These are phyloP conservation scores for Centrapalus pauciflorus DNA, from an alignment of 129 eudicot genomes.

Conservation along the genomic window DNA sequence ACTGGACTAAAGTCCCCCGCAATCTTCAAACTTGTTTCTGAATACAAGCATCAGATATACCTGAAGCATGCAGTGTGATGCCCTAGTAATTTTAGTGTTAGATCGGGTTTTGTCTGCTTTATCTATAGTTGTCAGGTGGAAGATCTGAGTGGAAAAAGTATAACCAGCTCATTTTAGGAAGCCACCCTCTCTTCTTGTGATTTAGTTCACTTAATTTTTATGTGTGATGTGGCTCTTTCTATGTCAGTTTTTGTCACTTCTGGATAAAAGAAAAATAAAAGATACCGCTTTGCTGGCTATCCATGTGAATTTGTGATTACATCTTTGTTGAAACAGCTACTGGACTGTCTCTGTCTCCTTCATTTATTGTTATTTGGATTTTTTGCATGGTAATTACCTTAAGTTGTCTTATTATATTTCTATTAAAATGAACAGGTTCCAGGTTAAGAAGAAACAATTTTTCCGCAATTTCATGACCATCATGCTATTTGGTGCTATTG, in stretches of 20 bases:
- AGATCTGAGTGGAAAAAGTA: conserved; percentile 11
- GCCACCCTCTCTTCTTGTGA: not conserved
- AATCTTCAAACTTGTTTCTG: not conserved
- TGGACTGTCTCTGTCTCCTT: not conserved
- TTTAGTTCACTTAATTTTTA: not conserved
- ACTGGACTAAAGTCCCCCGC: not conserved
- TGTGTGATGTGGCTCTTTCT: not conserved
- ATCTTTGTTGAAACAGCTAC: not conserved
- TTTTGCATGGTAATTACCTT: conserved; percentile 1
- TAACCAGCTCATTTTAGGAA: conserved; percentile 4
- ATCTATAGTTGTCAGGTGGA: not conserved
- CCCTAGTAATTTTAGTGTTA: not conserved
- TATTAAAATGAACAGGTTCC: conserved; percentile 56
- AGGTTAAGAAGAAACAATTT: conserved; percentile 93
- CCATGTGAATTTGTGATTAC: not conserved
- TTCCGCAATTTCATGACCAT: conserved; percentile 84
- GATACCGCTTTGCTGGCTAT: not conserved
- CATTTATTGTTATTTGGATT: not conserved
- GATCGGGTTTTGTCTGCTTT: not conserved
- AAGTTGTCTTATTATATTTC: not conserved
- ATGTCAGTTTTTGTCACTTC: not conserved
- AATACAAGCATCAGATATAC: not conserved
- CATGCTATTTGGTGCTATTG: conserved; percentile 86
- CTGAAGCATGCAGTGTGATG: not conserved
- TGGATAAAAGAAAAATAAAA: not conserved